phyloP scores from a whole-genome alignment of 2,329 filamentous ascomycete genomes.

The Dactylella cylindrospora region DNA sequence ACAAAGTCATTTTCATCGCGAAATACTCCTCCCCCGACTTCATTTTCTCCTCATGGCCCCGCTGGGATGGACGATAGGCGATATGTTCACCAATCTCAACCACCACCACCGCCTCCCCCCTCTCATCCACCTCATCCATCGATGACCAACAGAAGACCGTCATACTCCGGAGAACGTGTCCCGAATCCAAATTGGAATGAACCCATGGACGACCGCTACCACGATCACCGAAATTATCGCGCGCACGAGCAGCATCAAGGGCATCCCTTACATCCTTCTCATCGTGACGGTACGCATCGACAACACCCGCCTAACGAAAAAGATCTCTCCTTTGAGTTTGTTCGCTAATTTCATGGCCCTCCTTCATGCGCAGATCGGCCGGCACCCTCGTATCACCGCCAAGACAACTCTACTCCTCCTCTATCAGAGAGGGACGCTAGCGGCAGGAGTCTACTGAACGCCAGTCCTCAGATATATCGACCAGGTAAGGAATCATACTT shows the following conservation, averaged over 20 bases:
- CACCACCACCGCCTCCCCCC: slow-evolving; percentile 41
- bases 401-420: slow-evolving; percentile 41
- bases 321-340: slow-evolving; percentile 8
- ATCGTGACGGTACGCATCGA: slow-evolving; percentile 39
- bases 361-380: slow-evolving; percentile 40
- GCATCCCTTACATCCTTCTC: slow-evolving; percentile 18
- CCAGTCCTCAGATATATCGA: slow-evolving; percentile 43
- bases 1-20: slow-evolving; percentile 42
- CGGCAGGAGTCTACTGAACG: slow-evolving; percentile 37
- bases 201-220: slow-evolving; percentile 31
- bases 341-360: slow-evolving; percentile 29
- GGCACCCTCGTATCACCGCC: slow-evolving; percentile 39
- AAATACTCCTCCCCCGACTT: slow-evolving; percentile 42
- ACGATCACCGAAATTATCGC: slow-evolving; percentile 34
- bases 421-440: slow-evolving; percentile 31
- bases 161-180: slow-evolving; percentile 36
- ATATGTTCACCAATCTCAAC: slow-evolving; percentile 44
- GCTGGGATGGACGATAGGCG: slow-evolving; percentile 36
- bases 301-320: slow-evolving; percentile 2
- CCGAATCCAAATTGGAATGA: slow-evolving; percentile 34
- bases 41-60: slow-evolving; percentile 22
- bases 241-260: slow-evolving; percentile 28
- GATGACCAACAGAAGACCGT: slow-evolving; percentile 26
- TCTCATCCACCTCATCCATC: slow-evolving; percentile 28
- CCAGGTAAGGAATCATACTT: slow-evolving; percentile 14